Conservation (phyloP, 2,329 filamentous ascomycete species). For the Didymella segeticola region DNA sequence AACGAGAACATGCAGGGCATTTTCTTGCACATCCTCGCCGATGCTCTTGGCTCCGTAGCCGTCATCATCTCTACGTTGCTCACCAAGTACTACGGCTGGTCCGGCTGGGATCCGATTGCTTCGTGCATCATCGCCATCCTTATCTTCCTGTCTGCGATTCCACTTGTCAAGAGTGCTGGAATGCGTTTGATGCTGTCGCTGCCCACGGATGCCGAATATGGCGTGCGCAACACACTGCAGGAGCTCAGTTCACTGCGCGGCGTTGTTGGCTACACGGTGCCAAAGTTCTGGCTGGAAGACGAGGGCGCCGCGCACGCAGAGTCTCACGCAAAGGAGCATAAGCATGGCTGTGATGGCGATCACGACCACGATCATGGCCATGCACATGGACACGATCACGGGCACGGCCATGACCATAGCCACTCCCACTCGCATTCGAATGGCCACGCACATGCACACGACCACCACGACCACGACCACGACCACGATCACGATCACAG, state of each 20-base stretch:
- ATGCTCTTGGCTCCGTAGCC: slow-evolving; percentile 91
- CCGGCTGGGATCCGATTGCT: slow-evolving; percentile 92
- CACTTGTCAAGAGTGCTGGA: slow-evolving; percentile 84
- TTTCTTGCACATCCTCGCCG: slow-evolving; percentile 92
- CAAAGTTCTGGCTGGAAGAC: slow-evolving; percentile 93
- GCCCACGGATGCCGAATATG: slow-evolving; percentile 85
- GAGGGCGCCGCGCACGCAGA: slow-evolving; percentile 52
- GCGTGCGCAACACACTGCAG: slow-evolving; percentile 81
- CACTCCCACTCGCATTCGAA: slow-evolving; percentile 40
- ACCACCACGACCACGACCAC: slow-evolving; percentile 43
- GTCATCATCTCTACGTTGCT: slow-evolving; percentile 91
- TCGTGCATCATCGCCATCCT: slow-evolving; percentile 92
- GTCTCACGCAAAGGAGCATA: slow-evolving; percentile 51
- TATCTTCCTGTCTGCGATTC: slow-evolving; percentile 90
- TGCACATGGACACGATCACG: slow-evolving; percentile 45
- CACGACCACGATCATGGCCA: slow-evolving; percentile 43
- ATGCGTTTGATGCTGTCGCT: slow-evolving; percentile 83
- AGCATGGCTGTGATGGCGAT: slow-evolving; percentile 34
- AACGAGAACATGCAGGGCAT: slow-evolving; percentile 99
- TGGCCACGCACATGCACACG: slow-evolving; percentile 45
- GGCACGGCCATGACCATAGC: slow-evolving; percentile 35
- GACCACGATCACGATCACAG: slow-evolving; percentile 45
- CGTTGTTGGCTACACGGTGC: slow-evolving; percentile 83
- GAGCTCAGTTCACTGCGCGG: slow-evolving; percentile 83
- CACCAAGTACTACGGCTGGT: slow-evolving; percentile 87